Base-by-base conservation (phyloP, 202 grass and related monocot genomes). In the Miscanthus sacchariflorus region DNA sequence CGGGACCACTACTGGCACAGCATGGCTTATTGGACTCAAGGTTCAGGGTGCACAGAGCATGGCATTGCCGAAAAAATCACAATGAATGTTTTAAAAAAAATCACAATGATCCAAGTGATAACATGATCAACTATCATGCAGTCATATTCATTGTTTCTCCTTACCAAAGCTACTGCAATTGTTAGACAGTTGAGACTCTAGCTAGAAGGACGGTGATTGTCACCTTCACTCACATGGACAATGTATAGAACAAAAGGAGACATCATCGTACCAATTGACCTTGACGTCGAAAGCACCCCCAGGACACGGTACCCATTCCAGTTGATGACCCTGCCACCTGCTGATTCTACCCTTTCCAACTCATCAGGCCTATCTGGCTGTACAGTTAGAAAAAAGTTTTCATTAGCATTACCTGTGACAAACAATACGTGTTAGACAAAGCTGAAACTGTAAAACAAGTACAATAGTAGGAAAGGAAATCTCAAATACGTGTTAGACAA, bases 281-380 rank as follows among this genome's bases (percentile, higher is more conserved):
- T 89, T 72, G 92, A 96, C 30, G 90, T 92, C 11, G 94, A 83
- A 66, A 96, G 92, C 63, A 96, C 91, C 18, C 92, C 94, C 28
- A 89, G 69, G 44, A 96, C 90, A 54, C 94, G 94, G 46, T 86
- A 85, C 5, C 94, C 94, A 14, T 93, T 93, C 94, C 94, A 96
- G 79, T 96, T 86, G 45, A 96, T 88, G 35, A 96, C 85, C 71
- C 82, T 84, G 49, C 94, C 94, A 69, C 94, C 94, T 12, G 85
- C 94, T 44, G 91, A 83, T 88, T 96, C 88, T 19, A 96, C 85
- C 87, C 94, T 92, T 84, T 79, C 92, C 82, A 88, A 17, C 71
- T 96, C 94, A 46, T 96, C 92, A 18, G 91, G 91, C 7, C 94
- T 50, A 5, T 93, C 90, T 73, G 94, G 94, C 94, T 96, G 86